Base-by-base conservation (phyloP, 108 stramenopile genomes). In the Bacterosira constricta region DNA sequence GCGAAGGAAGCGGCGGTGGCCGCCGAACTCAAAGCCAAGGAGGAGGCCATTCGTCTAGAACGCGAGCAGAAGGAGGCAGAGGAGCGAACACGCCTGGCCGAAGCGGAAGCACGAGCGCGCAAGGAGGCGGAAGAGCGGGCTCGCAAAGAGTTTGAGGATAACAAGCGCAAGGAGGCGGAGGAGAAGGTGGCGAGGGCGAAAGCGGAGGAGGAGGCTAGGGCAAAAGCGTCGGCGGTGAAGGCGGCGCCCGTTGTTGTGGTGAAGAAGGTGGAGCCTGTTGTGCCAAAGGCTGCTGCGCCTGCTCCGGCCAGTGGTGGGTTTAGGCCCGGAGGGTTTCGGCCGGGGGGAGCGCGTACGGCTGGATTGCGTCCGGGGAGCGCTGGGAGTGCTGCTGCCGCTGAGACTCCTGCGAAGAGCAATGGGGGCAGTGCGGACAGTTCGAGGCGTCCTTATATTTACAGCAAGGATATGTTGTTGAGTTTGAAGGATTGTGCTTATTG, bases 381-480 rank as follows among this genome's bases (percentile, higher is more conserved):
- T 41, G 17, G 12, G 17, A 41, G 18, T 8, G 2, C 54, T 45
- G 54, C 3, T 20, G 56, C 34, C 1, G 41, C 15, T 11, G 57
- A n/a, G 4, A 39, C 15, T 18, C 12, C 58, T 39, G 13, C 2
- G 11, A 21, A 3, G 17, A 29, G 26, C 27, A 42, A 60, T 44
- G 41, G 59, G 0, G 12, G 21, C 18, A 21, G 13, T 9, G 39
- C 44, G 34, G 36, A 38, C 25, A 15, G 61, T 1, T 63, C 70
- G 45, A 68, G 75, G 6, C 13, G 44, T 30, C 74, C 79, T 15
- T 34, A 64, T 12, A 80, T 80, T 34, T 76, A 80, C 45, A 71
- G 69, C 70, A 80, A 80, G 69, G 56, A 77, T 42, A 76, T 66
- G 49, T 45, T 79, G 32, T 41, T 79, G 69, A 60, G 64, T 49